Evolutionary conservation across 345 rosid species (phyloP), one percentile per base, ranked within the genome.

Genomic region (Sisymbrium altissimum): DNA sequence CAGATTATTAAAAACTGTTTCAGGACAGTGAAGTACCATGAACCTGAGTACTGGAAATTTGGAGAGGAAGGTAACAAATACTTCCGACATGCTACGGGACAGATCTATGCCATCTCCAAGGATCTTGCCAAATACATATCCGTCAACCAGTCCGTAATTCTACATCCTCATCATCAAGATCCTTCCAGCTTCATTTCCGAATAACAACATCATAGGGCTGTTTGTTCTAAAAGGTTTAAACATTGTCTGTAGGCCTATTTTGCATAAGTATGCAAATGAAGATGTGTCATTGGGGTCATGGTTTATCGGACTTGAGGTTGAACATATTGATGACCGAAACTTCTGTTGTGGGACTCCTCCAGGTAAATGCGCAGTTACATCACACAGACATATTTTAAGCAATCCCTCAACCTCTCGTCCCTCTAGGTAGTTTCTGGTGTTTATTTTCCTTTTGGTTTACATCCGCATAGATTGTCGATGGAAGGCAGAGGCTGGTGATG

Each of bases 281-380:
- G 98, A 95, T 56, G 98, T 90, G 78, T 84, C 98, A 0, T 94
- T 95, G 7, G 99, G 99, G 40, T 67, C 99, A 4, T 92, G 99
- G 99, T 90, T 95, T 64, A 89, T 92, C 0, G 99, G 99, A 57
- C 97, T 92, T 46, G 99, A 95, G 73, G 97, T 92, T 58, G 98
- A 92, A 85, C 97, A 92, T 84, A 83, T 90, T 14, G 92, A 95
- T 78, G 97, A 92, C 80, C 86, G 82, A 25, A 88, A 80, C 72
- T 86, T 92, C 88, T 90, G 99, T 77, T 95, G 98, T 62, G 93
- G 96, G 12, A 95, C 99, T 74, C 97, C 98, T 76, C 97, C 99
- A 80, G 97, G 98, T 95, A 86, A 43, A 48, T n/a, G 38, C 33
- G 48, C 41, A 25, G 62, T 43, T 0, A 38, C 57, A 43, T 70